Percentiles rank a stretch among this genome's conserved stretches.
phyloP scores from a whole-genome alignment of 2,329 filamentous ascomycete species.

The Penicillium palitans region DNA sequence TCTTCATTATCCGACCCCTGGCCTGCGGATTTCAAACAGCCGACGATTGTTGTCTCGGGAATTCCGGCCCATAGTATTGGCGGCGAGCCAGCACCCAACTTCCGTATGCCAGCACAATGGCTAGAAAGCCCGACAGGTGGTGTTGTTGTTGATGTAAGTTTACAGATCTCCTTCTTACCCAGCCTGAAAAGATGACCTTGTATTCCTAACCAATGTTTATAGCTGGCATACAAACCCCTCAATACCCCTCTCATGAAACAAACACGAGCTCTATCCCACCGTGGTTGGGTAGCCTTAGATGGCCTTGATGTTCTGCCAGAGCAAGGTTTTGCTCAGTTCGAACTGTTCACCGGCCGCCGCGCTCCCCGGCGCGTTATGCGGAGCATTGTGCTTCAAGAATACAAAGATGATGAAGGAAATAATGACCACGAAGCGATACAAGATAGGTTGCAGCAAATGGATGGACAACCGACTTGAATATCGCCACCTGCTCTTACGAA shows the following conservation, averaged over 20 bases:
- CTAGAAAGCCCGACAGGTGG: constrained; percentile 42
- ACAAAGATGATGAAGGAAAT: constrained; percentile 37
- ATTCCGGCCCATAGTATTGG: constrained; percentile 42
- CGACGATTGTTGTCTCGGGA: constrained; percentile 41
- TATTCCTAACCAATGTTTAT: constrained; percentile 3
- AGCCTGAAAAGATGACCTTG: not conserved
- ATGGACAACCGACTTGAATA: constrained; percentile 34
- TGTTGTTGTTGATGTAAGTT: constrained; percentile 43
- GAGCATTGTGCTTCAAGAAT: constrained; percentile 38
- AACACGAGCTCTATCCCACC: constrained; percentile 38
- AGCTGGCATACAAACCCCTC: constrained; percentile 45
- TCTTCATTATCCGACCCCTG: constrained; percentile 33
- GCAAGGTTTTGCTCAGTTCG: constrained; percentile 44
- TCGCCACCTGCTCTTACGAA: constrained; percentile 54
- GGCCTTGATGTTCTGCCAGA: constrained; percentile 44
- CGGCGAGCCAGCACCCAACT: constrained; percentile 38
- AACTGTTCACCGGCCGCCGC: constrained; percentile 42
- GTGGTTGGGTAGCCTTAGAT: constrained; percentile 43
- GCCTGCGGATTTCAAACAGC: constrained; percentile 37
- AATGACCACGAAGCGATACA: constrained; percentile 34
- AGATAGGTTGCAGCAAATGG: constrained; percentile 33
- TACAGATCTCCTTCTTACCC: not conserved
- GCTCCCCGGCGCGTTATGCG: constrained; percentile 42
- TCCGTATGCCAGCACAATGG: constrained; percentile 40
- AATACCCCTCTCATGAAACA: constrained; percentile 41